These are phyloP conservation scores for Castanea mollissima DNA, from an alignment of 306 rosid genomes.

Conservation along the genomic window DNA sequence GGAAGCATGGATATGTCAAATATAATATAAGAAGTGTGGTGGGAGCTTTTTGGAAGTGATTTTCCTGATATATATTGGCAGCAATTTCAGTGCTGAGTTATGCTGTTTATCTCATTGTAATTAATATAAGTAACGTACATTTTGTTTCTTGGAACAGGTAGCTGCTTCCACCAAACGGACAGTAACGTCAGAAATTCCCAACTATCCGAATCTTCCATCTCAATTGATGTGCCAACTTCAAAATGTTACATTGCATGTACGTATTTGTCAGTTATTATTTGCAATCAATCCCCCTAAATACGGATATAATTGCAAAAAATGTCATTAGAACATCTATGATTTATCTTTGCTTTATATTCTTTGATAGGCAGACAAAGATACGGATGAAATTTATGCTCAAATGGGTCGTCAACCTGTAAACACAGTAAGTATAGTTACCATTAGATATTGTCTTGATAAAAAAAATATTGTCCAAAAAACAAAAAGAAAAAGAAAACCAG, in stretches of 20 bases:
- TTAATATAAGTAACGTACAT: conserved; percentile 14
- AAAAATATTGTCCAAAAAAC: no score
- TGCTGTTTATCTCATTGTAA: neutral
- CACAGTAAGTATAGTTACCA: conserved; percentile 58
- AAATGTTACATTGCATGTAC: conserved; percentile 80
- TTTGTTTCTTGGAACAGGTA: conserved; percentile 44
- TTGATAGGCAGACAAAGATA: conserved; percentile 86
- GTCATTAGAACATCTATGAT: neutral
- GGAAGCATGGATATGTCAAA: no score
- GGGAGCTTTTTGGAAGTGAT: neutral
- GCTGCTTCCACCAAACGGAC: conserved; percentile 89
- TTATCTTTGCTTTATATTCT: conserved; percentile 13
- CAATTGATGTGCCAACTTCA: conserved; percentile 91
- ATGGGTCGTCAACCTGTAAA: conserved; percentile 91
- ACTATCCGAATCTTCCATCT: conserved; percentile 82
- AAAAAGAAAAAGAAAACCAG: no score
- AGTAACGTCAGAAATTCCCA: conserved; percentile 95
- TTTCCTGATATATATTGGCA: neutral
- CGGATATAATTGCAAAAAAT: neutral
- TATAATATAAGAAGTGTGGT: neutral
- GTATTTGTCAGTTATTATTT: conserved; percentile 3
- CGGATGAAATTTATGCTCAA: conserved; percentile 95
- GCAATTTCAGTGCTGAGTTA: neutral
- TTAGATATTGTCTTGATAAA: neutral
- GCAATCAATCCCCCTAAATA: neutral